Evolutionary conservation across 2,329 filamentous ascomycete genomes (phyloP), one percentile per base, ranked within the genome.

Genomic region (Aspergillus sclerotialis): DNA sequence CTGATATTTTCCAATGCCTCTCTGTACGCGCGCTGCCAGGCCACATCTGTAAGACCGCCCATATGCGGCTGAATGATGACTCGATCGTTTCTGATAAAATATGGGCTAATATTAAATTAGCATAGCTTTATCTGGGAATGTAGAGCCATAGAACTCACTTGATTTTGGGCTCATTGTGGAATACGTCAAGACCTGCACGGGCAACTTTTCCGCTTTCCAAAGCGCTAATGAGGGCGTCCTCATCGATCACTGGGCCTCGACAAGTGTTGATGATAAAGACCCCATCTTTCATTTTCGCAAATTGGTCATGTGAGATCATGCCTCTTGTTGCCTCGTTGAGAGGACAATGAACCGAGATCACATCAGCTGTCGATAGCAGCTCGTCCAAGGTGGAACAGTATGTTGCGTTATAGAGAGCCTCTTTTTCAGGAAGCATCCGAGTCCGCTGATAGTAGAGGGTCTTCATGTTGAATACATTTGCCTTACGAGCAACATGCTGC

Each of bases 291-390:
- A 72, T 71, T 2, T 39, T 44, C 0, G 48, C 45, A 10, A 74
- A 68, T 40, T 71, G 60, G 0, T 40, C 42, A 0, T 45, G 38
- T 0, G 58, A 58, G 10, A 73, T 65, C 16, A 72, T 38, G 2
- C 57, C 50, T 1, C 44, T 61, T 0, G 70, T 73, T 3, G 53
- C 37, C 0, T 45, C 47, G 18, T 58, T 69, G 0, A 72, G 52
- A 0, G 69, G 70, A 24, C 69, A 73, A 48, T 69, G 72, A 7
- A 70, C 64, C 7, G 53, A 73, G 3, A 72, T 48, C 3, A 61
- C 50, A 18, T 73, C 69, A 0, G 63, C 57, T 5, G 45, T 25
- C 0, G 50, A 37, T 1, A 73, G 57, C 4, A 73, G 52, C 5
- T 61, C 55, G 7, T 67, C 46, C 1, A 71, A 46, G 0, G 56